phyloP scores from a whole-genome alignment of 805 yeast genomes.

The Alloascoidea hylecoeti region DNA sequence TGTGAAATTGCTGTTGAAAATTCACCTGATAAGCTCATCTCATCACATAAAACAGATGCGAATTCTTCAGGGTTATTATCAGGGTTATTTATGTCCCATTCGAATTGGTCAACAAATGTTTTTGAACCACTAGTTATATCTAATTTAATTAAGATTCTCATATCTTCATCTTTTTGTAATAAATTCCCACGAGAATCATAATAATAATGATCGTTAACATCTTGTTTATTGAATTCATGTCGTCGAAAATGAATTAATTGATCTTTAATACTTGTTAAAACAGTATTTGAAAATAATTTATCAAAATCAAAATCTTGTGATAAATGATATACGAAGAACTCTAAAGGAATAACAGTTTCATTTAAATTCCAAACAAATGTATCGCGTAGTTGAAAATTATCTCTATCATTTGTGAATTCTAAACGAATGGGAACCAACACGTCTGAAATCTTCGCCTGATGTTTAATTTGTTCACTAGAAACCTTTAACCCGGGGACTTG shows the following conservation, averaged over 20 bases:
- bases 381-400: slow-evolving; percentile 69
- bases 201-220: too few relatives aligned
- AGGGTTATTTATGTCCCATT: slow-evolving; percentile 82
- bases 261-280: slow-evolving; percentile 54
- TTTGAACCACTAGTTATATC: slow-evolving; percentile 86
- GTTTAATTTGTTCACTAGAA: slow-evolving; percentile 28
- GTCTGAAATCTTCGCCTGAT: slow-evolving; percentile 28
- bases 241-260: slow-evolving; percentile 64
- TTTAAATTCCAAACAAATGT: slow-evolving; percentile 82
- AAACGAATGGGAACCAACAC: slow-evolving; percentile 74
- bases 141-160: slow-evolving; percentile 67
- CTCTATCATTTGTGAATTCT: slow-evolving; percentile 77
- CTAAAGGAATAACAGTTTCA: slow-evolving; percentile 55
- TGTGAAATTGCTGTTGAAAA: slow-evolving; percentile 78
- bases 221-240: slow-evolving; percentile 18
- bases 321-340: slow-evolving; percentile 54
- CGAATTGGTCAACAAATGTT: slow-evolving; percentile 82
- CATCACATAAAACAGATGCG: slow-evolving; percentile 60
- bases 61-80: slow-evolving; percentile 86
- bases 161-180: slow-evolving; percentile 30
- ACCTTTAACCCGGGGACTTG: slow-evolving; percentile 32
- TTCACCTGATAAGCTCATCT: slow-evolving; percentile 68
- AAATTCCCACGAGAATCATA: neutral
- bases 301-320: slow-evolving; percentile 65
- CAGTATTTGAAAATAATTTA: slow-evolving; percentile 28